Evolutionary conservation across 73 alveolate genomes (phyloP), one percentile per base, ranked within the genome.

Genomic region (Blepharisma japonicum): DNA sequence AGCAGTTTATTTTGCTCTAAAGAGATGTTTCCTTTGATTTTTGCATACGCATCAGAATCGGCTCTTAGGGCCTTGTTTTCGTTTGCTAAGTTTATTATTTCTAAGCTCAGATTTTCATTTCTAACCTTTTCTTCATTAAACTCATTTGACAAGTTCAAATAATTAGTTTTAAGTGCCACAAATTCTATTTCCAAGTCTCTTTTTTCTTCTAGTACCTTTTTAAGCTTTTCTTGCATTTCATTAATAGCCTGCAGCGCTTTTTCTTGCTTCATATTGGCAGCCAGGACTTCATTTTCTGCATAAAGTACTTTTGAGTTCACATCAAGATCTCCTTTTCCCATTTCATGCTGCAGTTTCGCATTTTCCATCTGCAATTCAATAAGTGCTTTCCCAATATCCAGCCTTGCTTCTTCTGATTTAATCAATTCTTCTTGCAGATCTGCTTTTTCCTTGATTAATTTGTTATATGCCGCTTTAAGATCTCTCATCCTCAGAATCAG

Each of bases 101-200:
- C 91, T 93, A 72, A 87, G 87, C 72, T 92, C 96, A 92, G 89
- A 83, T 91, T 96, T 51, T 94, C 99, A 55, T 90, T 89, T 79
- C 92, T 96, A 11, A 94, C 94, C 77, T 84, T 91, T 85, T 88
- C 98, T 27, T 77, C 77, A 77, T 96, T 97, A 18, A 96, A 82
- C 38, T 96, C 98, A n/a, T 92, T 71, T 68, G 89, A 89, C n/a
- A 96, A 82, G 77, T 81, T 88, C 49, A 95, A 81, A 77, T 90
- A 93, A 86, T 96, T 97, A 81, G 93, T 95, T 74, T 96, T 96
- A 18, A 96, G 86, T 18, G 98, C 96, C 6, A 92, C 96, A 68
- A 90, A 92, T 56, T 92, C 98, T 45, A 92, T 88, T 55, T 92
- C 98, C 9, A 90, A 56, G 7, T 92, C 97, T 68, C 90, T 84